These are phyloP conservation scores for Aspergillus spinulosporus DNA, from an alignment of 2,329 filamentous ascomycete species.

Conservation along the genomic window DNA sequence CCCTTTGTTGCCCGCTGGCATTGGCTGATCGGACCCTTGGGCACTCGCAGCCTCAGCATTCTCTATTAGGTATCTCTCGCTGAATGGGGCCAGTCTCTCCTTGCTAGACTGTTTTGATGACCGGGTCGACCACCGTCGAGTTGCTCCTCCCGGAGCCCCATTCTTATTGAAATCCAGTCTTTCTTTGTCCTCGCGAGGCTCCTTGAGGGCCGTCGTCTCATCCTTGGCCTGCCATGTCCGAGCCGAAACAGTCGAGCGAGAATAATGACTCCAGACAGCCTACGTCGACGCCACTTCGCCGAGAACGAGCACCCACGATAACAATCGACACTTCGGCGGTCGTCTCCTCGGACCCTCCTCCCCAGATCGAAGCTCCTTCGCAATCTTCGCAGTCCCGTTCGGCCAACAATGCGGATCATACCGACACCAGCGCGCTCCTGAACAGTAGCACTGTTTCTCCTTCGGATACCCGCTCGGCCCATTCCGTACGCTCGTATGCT, in stretches of 20 bases:
- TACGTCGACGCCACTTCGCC: slow-evolving; percentile 36
- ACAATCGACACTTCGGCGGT: slow-evolving; percentile 59
- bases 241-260: slow-evolving; percentile 26
- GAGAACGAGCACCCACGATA: slow-evolving; percentile 54
- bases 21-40: background rate
- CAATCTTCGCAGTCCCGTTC: slow-evolving; percentile 35
- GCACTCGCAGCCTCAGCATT: background rate
- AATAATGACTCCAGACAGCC: slow-evolving; percentile 29
- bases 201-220: background rate
- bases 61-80: background rate
- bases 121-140: slow-evolving; percentile 12
- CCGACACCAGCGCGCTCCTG: slow-evolving; percentile 32
- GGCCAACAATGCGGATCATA: slow-evolving; percentile 35
- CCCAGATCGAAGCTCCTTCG: slow-evolving; percentile 37
- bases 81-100: slow-evolving; percentile 12
- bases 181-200: background rate
- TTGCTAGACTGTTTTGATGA: slow-evolving; percentile 13
- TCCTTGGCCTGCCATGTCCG: slow-evolving; percentile 29
- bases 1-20: background rate
- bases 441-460: slow-evolving; percentile 40
- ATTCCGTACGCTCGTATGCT: slow-evolving; percentile 55
- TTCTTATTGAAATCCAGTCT: slow-evolving; percentile 23
- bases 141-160: slow-evolving; percentile 24
- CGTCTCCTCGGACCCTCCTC: slow-evolving; percentile 41
- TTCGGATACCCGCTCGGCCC: slow-evolving; percentile 52